Base-by-base conservation (phyloP, 1,139 yeast genomes). In the Kurtzmaniella natalensis region DNA sequence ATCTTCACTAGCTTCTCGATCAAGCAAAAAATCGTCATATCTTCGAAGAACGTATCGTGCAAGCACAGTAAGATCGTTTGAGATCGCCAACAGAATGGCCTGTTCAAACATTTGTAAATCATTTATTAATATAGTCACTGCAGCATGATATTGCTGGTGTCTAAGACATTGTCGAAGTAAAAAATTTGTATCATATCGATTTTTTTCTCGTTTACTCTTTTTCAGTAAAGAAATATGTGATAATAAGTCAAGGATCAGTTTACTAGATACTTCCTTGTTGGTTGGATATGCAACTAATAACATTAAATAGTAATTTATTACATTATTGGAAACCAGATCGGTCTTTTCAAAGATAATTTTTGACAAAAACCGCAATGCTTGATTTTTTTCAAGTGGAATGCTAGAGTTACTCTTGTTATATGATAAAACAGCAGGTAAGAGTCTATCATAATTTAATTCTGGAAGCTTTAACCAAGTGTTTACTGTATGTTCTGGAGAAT, bases 11-110 rank as follows among this genome's bases (percentile, higher is more conserved):
- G 32, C 20, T 11, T 37, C 44, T 9, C 37, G 42, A 26, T 37
- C 45, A 7, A 46, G 48, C 5, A 47, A 35, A 33, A 38, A 47
- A 36, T 59, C 59, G 39, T 63, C 69, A 38, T 55, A 64, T 27
- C 55, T 58, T 20, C 53, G 52, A 33, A 69, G 46, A 2, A 68
- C 64, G 41, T 54, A 57, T 31, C 62, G 67, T 1, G 63, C 94
- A 31, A 78, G 64, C 15, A 80, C 81, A 6, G 81, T 60, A 47
- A 83, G 63, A 31, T 76, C 75, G 42, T 79, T 62, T 4, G 73
- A 67, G 28, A 92, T 61, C 0, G 96, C 94, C 39, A 89, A 53
- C 33, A 70, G 68, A 26, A 89, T 77, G 0, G 97, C 97, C 39
- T 85, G 92, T 40, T 86, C 95, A 50, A 71, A 85, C 32, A 83